phyloP scores from a whole-genome alignment of 2,329 filamentous ascomycete genomes.

The Colletotrichum orchidophilum region DNA sequence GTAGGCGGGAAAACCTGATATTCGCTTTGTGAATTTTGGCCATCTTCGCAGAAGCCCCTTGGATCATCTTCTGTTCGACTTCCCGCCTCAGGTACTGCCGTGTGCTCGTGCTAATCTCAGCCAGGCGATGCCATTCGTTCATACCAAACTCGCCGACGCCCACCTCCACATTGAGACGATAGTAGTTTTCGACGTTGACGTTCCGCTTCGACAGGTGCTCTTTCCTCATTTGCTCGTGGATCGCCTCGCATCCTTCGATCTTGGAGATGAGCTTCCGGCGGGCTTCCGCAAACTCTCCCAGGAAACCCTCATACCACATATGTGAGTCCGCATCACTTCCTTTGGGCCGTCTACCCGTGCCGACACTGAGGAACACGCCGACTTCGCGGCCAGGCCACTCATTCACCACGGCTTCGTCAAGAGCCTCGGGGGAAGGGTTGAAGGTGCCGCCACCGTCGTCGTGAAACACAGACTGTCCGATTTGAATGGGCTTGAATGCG shows the following conservation, averaged over 20 bases:
- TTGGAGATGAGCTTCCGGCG: slow-evolving; percentile 85
- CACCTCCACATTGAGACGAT: slow-evolving; percentile 94
- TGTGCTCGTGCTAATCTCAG: slow-evolving; percentile 93
- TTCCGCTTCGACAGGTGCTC: slow-evolving; percentile 80
- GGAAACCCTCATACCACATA: slow-evolving; percentile 93
- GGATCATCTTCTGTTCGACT: slow-evolving; percentile 80
- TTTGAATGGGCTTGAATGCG: slow-evolving; percentile 94
- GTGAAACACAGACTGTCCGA: slow-evolving; percentile 93
- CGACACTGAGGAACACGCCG: slow-evolving; percentile 90
- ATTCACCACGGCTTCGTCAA: slow-evolving; percentile 91
- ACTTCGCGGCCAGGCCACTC: slow-evolving; percentile 96
- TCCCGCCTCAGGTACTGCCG: slow-evolving; percentile 80
- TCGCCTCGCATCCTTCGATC: slow-evolving; percentile 94
- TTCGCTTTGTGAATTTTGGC: slow-evolving; percentile 85
- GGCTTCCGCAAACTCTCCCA: slow-evolving; percentile 93
- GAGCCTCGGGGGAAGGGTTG: slow-evolving; percentile 84
- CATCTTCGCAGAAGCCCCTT: slow-evolving; percentile 80
- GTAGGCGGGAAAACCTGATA: slow-evolving; percentile 66
- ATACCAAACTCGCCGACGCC: slow-evolving; percentile 97
- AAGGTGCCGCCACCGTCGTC: slow-evolving; percentile 93
- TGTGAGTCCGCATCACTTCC: slow-evolving; percentile 74
- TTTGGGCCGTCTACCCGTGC: slow-evolving; percentile 85
- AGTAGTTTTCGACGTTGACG: slow-evolving; percentile 91
- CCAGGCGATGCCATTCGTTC: slow-evolving; percentile 97
- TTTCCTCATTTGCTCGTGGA: slow-evolving; percentile 85